phyloP scores from a whole-genome alignment of 192 early-diverging fungal genomes.

The Backusella westeae region DNA sequence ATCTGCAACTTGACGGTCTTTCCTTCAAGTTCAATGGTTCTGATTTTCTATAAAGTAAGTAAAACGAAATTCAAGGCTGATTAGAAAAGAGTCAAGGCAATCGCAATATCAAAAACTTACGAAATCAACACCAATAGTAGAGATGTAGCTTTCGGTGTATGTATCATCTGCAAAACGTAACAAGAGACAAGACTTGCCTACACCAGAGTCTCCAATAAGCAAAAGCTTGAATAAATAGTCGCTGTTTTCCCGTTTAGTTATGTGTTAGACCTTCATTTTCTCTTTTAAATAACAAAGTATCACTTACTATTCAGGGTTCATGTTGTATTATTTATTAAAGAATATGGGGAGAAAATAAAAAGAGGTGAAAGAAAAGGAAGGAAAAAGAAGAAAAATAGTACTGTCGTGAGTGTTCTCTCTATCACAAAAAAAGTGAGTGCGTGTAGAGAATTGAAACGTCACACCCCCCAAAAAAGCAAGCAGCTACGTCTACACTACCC shows the following conservation, averaged over 20 bases:
- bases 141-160: constrained; percentile 98
- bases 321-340: neutral
- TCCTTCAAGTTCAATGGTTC: constrained; percentile 97
- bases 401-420: neutral
- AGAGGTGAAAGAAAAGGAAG: neutral
- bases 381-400: neutral
- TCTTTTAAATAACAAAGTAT: neutral
- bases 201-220: constrained; percentile 97
- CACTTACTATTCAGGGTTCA: constrained; percentile 37
- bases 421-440: neutral
- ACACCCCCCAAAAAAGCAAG: neutral
- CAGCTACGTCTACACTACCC: neutral
- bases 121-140: constrained; percentile 99
- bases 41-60: constrained; percentile 76
- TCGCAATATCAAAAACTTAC: constrained; percentile 47
- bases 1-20: constrained; percentile 99
- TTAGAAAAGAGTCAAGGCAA: neutral
- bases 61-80: neutral
- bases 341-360: neutral
- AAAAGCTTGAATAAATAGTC: constrained; percentile 99
- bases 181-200: constrained; percentile 97
- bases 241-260: constrained; percentile 45
- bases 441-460: neutral
- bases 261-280: neutral
- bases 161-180: constrained; percentile 98